Conservation (phyloP, 345 rosid genomes). For the Aethionema arabicum region DNA sequence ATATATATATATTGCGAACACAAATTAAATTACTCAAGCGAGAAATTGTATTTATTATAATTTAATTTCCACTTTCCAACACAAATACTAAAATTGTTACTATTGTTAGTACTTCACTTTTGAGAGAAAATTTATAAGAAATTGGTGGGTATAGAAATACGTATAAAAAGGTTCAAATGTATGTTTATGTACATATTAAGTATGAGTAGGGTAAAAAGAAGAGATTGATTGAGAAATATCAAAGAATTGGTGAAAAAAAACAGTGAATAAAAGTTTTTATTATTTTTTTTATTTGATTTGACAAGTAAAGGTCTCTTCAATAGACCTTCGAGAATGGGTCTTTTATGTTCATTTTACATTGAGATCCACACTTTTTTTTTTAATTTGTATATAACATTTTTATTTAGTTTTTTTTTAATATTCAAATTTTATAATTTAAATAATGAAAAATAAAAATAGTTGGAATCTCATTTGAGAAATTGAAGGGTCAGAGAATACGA, state of each 20-base stretch:
- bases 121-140: no score
- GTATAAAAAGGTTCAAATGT: no score
- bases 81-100: background rate
- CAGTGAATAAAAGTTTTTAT: slow-evolving; percentile 32
- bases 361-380: slow-evolving; percentile 31
- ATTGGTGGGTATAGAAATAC: slow-evolving; percentile 1
- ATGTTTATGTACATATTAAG: slow-evolving; percentile 5
- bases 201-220: slow-evolving; percentile 23
- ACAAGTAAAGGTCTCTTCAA: slow-evolving; percentile 38
- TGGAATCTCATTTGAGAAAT: slow-evolving; percentile 29
- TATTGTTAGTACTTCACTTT: no score
- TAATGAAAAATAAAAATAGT: slow-evolving; percentile 13
- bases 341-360: slow-evolving; percentile 26
- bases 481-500: slow-evolving; percentile 33
- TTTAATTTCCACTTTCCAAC: no score
- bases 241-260: slow-evolving; percentile 35
- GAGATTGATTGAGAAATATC: slow-evolving; percentile 35
- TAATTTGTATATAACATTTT: background rate
- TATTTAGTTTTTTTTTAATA: background rate
- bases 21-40: no score
- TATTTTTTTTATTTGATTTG: slow-evolving; percentile 1
- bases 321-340: slow-evolving; percentile 34
- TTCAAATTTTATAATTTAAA: background rate
- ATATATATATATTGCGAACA: no score
- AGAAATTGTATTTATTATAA: no score